These are phyloP conservation scores for Diaporthe sp. DNA, from an alignment of 2,329 filamentous ascomycete genomes.

Conservation along the genomic window DNA sequence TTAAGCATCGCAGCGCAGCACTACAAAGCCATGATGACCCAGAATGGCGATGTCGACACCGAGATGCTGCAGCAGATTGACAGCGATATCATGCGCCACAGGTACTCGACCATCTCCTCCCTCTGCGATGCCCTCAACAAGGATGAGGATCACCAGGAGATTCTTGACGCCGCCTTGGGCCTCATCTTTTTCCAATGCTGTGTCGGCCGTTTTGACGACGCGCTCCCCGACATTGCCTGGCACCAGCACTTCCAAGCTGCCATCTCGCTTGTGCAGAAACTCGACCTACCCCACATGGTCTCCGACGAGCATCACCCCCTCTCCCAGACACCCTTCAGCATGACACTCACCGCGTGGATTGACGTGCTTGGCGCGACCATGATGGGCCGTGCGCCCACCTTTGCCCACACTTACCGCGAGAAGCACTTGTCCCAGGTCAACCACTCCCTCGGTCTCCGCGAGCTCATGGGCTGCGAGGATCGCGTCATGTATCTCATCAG, in stretches of 20 bases:
- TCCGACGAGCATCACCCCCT: conserved; percentile 71
- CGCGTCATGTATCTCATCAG: conserved; percentile 98
- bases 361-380: conserved; percentile 97
- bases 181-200: conserved; percentile 98
- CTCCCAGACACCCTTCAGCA: conserved; percentile 87
- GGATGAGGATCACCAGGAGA: conserved; percentile 87
- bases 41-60: conserved; percentile 82
- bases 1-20: conserved; percentile 94
- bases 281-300: conserved; percentile 81
- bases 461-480: conserved; percentile 98
- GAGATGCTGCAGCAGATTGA: conserved; percentile 91
- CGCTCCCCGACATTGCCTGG: conserved; percentile 93
- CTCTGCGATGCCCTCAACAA: conserved; percentile 85
- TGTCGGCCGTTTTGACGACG: conserved; percentile 88
- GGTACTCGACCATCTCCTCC: conserved; percentile 87
- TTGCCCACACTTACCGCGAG: conserved; percentile 95
- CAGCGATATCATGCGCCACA: conserved; percentile 91
- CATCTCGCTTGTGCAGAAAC: conserved; percentile 85
- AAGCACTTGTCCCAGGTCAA: conserved; percentile 83
- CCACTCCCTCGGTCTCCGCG: conserved; percentile 80
- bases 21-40: conserved; percentile 81
- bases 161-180: conserved; percentile 91
- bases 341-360: conserved; percentile 95
- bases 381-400: conserved; percentile 85
- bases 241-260: conserved; percentile 96